These are phyloP conservation scores for Trypanosomatidae sp. DNA, from an alignment of 208 protist species.

Conservation along the genomic window DNA sequence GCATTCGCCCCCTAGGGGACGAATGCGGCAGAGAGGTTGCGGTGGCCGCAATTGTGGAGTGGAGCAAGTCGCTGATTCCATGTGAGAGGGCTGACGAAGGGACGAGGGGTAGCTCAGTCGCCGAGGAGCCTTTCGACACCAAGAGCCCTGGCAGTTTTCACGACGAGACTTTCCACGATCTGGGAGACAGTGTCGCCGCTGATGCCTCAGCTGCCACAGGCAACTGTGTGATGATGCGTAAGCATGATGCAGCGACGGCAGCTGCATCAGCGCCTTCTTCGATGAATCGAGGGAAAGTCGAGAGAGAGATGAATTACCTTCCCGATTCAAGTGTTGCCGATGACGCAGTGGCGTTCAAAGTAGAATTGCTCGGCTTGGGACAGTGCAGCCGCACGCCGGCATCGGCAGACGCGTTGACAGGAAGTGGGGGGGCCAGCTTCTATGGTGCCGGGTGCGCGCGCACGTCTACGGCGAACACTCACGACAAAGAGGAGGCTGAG, in stretches of 20 bases:
- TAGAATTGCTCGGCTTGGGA: background rate
- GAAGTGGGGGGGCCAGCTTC: no score
- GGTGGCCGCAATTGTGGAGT: background rate
- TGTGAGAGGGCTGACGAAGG: background rate
- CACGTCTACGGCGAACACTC: background rate
- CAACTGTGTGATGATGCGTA: background rate
- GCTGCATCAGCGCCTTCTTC: background rate
- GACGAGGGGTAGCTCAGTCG: background rate
- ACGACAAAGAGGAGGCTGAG: background rate
- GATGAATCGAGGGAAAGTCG: background rate
- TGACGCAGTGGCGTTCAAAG: background rate
- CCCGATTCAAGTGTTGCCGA: background rate
- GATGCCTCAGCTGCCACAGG: background rate
- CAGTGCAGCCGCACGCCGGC: background rate
- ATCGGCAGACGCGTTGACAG: background rate
- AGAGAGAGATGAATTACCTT: background rate
- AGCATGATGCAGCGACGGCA: background rate
- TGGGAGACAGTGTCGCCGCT: background rate
- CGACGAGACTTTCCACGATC: background rate
- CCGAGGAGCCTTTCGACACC: background rate
- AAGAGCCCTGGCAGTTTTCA: background rate
- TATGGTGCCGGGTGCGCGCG: background rate
- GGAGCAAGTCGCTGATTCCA: background rate
- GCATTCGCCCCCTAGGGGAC: no score
- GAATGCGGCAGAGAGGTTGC: no score